Evolutionary conservation across 1,139 yeast genomes (phyloP).

Genomic region (Geotrichum bryndzae): DNA sequence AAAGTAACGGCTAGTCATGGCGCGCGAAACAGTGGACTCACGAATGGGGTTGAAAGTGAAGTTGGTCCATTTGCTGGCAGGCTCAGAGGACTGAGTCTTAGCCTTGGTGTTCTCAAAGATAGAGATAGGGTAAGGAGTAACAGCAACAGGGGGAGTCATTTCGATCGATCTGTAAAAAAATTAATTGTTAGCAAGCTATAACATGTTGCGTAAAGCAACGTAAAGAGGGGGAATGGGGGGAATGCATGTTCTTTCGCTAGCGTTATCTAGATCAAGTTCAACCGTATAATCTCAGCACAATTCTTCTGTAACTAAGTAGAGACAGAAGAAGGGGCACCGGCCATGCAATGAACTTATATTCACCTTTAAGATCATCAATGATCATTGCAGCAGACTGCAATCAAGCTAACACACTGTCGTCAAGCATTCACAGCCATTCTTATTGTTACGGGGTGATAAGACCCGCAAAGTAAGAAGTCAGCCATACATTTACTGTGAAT

Average conservation of each 20-base stretch:
- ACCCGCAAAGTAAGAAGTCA: not conserved
- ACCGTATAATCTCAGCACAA: constrained; percentile 35
- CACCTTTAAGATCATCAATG: constrained; percentile 1
- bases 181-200: not conserved
- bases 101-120: constrained; percentile 16
- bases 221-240: constrained; percentile 12
- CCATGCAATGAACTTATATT: constrained; percentile 23
- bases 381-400: not conserved
- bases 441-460: not conserved
- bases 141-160: constrained; percentile 17
- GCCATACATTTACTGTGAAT: not conserved
- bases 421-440: constrained; percentile 6
- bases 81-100: constrained; percentile 15
- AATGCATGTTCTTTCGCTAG: constrained; percentile 35
- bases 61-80: constrained; percentile 51
- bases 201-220: not conserved
- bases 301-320: not conserved
- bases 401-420: not conserved
- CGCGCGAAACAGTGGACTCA: constrained; percentile 76
- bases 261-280: constrained; percentile 34
- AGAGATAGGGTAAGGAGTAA: constrained; percentile 17
- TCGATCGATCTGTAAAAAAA: not conserved
- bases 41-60: constrained; percentile 68
- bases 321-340: constrained; percentile 25
- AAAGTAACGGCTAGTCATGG: constrained; percentile 74